These are phyloP conservation scores for Petrea volubilis DNA, from an alignment of 257 asterid species.

Conservation along the genomic window DNA sequence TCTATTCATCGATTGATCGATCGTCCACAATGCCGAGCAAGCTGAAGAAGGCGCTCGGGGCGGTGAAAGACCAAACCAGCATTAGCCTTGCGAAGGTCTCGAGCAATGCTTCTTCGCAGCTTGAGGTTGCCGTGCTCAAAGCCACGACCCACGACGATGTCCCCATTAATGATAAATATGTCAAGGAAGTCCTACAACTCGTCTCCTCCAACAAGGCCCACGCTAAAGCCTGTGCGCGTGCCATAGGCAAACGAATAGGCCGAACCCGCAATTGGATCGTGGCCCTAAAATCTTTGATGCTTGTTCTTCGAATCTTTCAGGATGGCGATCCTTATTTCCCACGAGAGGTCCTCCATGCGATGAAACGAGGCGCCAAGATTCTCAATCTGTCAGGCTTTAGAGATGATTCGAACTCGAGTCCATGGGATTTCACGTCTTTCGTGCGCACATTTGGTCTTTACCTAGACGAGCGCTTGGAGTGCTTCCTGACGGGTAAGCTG, in stretches of 20 bases:
- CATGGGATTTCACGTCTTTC: conserved; percentile 89
- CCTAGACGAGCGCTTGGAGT: conserved; percentile 80
- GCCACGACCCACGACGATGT: conserved; percentile 81
- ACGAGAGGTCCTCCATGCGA: conserved; percentile 81
- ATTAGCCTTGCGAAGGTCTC: conserved; percentile 84
- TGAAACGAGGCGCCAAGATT: conserved; percentile 79
- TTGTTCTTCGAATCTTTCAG: conserved; percentile 78
- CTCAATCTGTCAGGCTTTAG: conserved; percentile 72
- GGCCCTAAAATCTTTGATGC: conserved; percentile 71
- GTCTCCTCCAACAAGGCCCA: conserved; percentile 67
- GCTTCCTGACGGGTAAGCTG: conserved; percentile 75
- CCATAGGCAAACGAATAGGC: conserved; percentile 79
- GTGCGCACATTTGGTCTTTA: conserved; percentile 80
- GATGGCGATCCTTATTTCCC: conserved; percentile 94
- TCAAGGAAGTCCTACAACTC: conserved; percentile 52
- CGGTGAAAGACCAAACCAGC: conserved; percentile 92
- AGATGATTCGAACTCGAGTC: conserved; percentile 76
- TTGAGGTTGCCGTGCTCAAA: conserved; percentile 74
- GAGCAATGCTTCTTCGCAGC: conserved; percentile 50
- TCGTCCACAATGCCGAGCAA: conserved; percentile 77
- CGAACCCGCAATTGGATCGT: conserved; percentile 88
- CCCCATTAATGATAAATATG: conserved; percentile 64
- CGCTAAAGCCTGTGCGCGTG: conserved; percentile 76
- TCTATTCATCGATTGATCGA: no score
- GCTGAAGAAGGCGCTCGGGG: conserved; percentile 81